phyloP scores from a whole-genome alignment of 2,329 filamentous ascomycete species.

The Aspergillus fructus region DNA sequence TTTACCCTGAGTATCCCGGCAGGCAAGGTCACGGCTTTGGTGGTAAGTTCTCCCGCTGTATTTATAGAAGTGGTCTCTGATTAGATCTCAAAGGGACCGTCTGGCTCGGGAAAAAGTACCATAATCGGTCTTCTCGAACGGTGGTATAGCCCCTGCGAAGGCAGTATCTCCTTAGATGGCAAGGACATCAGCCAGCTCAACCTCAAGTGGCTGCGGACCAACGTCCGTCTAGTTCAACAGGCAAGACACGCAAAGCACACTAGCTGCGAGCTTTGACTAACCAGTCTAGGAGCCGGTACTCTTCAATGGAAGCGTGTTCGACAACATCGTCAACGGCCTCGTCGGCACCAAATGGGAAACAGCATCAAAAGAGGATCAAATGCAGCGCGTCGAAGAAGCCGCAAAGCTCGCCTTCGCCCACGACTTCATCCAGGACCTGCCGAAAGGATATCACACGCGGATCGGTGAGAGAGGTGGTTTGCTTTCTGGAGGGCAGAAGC shows the following conservation, averaged over 20 bases:
- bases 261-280: no score
- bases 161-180: slow-evolving; percentile 78
- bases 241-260: no score
- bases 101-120: slow-evolving; percentile 91
- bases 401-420: slow-evolving; percentile 91
- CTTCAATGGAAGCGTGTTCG: slow-evolving; percentile 83
- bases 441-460: slow-evolving; percentile 87
- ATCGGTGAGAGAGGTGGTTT: slow-evolving; percentile 95
- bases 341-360: slow-evolving; percentile 78
- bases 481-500: slow-evolving; percentile 92
- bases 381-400: slow-evolving; percentile 73
- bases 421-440: slow-evolving; percentile 79
- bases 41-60: slow-evolving; percentile 37
- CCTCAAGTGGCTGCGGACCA: slow-evolving; percentile 84
- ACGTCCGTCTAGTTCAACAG: slow-evolving; percentile 89
- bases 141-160: slow-evolving; percentile 86
- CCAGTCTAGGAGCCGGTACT: slow-evolving; percentile 68
- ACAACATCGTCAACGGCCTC: slow-evolving; percentile 87
- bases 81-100: slow-evolving; percentile 60
- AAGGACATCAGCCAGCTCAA: slow-evolving; percentile 79
- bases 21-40: slow-evolving; percentile 88
- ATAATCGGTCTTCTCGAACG: slow-evolving; percentile 90
- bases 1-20: slow-evolving; percentile 79
- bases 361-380: slow-evolving; percentile 65
- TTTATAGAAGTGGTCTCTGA: no score